A percentile compares a stretch with the other conserved stretches of the same genome.
These are phyloP conservation scores for Pisolithus marmoratus DNA, from an alignment of 768 basidiomycete genomes.

Conservation along the genomic window DNA sequence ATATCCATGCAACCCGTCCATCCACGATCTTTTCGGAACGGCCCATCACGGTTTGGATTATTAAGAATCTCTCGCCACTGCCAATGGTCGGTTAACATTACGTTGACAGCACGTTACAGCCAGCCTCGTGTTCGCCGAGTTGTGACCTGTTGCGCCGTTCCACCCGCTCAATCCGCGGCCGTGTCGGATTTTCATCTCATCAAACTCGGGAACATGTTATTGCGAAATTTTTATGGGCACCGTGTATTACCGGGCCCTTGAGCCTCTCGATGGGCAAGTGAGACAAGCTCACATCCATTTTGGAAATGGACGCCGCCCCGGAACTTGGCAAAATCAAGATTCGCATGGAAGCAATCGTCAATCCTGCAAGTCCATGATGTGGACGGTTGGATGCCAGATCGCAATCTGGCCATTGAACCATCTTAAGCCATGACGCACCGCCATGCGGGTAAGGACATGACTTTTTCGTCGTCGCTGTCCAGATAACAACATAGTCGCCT, in stretches of 20 bases:
- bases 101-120: constrained; percentile 14
- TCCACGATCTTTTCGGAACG: not conserved
- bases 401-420: constrained; percentile 9
- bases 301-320: not conserved
- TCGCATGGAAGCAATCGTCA: constrained; percentile 9
- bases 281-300: constrained; percentile 6
- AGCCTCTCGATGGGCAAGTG: not conserved
- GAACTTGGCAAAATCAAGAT: constrained; percentile 7
- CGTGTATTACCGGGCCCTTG: not conserved
- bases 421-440: constrained; percentile 1
- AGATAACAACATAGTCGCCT: constrained; percentile 3
- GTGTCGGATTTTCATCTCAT: not conserved
- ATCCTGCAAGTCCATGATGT: constrained; percentile 17
- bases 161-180: not conserved
- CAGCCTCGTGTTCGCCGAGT: constrained; percentile 20
- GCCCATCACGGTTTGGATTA: too few species aligned
- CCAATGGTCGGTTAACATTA: constrained; percentile 11
- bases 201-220: constrained; percentile 1
- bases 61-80: not conserved
- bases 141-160: constrained; percentile 5
- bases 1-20: not conserved
- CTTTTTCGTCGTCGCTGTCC: not conserved
- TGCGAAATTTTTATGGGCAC: constrained; percentile 5
- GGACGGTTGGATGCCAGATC: constrained; percentile 15
- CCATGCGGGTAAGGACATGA: not conserved